These are phyloP conservation scores for Bauhinia variegata DNA, from an alignment of 306 rosid species.

Conservation along the genomic window DNA sequence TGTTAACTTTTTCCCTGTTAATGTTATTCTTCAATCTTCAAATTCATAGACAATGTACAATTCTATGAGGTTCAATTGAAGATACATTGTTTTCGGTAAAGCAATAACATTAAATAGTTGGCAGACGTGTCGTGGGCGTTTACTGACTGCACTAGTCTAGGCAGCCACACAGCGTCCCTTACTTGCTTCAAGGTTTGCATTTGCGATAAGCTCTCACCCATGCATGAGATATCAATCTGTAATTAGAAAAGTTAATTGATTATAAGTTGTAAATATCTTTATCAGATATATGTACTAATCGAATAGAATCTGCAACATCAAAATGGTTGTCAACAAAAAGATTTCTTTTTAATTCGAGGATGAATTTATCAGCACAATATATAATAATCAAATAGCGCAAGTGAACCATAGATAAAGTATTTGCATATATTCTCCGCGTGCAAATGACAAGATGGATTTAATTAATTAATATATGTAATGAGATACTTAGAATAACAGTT, in stretches of 20 bases:
- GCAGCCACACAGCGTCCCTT: slow-evolving; percentile 63
- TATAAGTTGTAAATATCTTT: background rate
- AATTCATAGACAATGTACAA: too few species aligned
- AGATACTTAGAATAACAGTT: too few species aligned
- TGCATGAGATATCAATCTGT: slow-evolving; percentile 63
- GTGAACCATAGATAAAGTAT: too few species aligned
- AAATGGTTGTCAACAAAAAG: too few species aligned
- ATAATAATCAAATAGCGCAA: too few species aligned
- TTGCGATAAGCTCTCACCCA: slow-evolving; percentile 58
- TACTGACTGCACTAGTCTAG: slow-evolving; percentile 50
- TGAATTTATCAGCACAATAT: too few species aligned
- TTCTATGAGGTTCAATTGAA: slow-evolving; percentile 1
- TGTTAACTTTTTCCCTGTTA: too few species aligned
- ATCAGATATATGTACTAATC: background rate
- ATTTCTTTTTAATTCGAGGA: too few species aligned
- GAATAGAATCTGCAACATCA: background rate
- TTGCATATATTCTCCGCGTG: too few species aligned
- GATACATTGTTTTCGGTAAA: slow-evolving; percentile 47
- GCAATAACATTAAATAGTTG: slow-evolving; percentile 48
- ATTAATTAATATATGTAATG: too few species aligned
- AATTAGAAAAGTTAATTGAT: background rate
- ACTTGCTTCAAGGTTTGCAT: slow-evolving; percentile 60
- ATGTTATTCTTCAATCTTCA: too few species aligned
- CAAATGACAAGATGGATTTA: too few species aligned
- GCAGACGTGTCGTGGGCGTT: slow-evolving; percentile 28